These are phyloP conservation scores for Boletellus ananas DNA, from an alignment of 768 basidiomycete genomes.

Conservation along the genomic window DNA sequence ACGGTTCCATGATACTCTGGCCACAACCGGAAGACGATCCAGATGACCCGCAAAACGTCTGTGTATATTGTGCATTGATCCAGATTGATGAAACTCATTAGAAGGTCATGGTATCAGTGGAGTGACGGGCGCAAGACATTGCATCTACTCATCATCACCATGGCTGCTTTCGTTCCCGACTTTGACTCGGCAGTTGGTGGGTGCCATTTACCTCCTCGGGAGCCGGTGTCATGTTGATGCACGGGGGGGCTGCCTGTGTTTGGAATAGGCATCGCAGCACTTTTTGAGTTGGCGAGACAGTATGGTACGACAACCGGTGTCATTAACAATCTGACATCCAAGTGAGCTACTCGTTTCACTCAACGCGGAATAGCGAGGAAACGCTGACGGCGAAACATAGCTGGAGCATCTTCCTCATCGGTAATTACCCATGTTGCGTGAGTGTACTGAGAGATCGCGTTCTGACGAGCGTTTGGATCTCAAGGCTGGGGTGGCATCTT, in stretches of 20 bases:
- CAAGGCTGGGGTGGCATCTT: conserved; percentile 31
- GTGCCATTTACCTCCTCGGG: not conserved
- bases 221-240: not conserved
- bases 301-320: conserved; percentile 43
- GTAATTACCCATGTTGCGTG: conserved; percentile 16
- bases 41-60: conserved; percentile 52
- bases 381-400: conserved; percentile 9
- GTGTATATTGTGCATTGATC: conserved; percentile 5
- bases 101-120: conserved; percentile 36
- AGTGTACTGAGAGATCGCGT: not conserved
- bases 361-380: not conserved
- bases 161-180: conserved; percentile 53
- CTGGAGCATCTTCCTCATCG: conserved; percentile 49
- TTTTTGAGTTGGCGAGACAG: conserved; percentile 45
- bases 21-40: conserved; percentile 50
- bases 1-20: conserved; percentile 49
- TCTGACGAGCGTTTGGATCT: conserved; percentile 3
- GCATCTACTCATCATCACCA: conserved; percentile 45
- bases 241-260: not conserved
- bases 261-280: conserved; percentile 42
- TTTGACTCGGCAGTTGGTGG: conserved; percentile 51
- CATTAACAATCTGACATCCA: conserved; percentile 51
- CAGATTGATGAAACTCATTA: not conserved
- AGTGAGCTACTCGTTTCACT: conserved; percentile 14
- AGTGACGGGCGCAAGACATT: conserved; percentile 40